phyloP scores from a whole-genome alignment of 805 yeast species.

The Grigorovia transvaalensis region DNA sequence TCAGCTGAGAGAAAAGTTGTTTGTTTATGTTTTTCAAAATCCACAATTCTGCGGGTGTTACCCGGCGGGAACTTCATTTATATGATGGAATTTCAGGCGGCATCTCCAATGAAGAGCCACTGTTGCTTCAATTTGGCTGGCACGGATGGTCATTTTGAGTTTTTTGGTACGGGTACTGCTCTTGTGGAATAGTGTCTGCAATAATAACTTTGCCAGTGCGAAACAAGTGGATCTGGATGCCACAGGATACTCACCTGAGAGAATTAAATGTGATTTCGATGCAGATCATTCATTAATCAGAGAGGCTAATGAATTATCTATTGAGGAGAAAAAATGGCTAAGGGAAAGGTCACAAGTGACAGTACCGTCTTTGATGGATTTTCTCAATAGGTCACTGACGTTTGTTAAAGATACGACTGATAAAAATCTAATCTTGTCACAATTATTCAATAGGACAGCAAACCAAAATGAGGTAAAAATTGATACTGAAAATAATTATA shows the following conservation, averaged over 20 bases:
- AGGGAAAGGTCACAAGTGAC: slow-evolving; percentile 35
- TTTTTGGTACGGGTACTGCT: background rate
- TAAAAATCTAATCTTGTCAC: background rate
- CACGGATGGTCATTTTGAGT: background rate
- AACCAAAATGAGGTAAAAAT: background rate
- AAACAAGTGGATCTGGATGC: slow-evolving; percentile 1
- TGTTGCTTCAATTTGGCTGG: too few relatives aligned
- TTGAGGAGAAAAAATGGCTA: slow-evolving; percentile 43
- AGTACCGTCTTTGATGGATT: slow-evolving; percentile 34
- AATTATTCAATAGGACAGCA: slow-evolving; percentile 8
- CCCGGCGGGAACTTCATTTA: too few relatives aligned
- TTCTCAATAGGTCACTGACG: slow-evolving; percentile 33
- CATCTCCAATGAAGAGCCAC: too few relatives aligned
- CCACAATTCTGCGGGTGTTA: too few relatives aligned
- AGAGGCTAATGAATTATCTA: slow-evolving; percentile 28
- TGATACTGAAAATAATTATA: slow-evolving; percentile 5
- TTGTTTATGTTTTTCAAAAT: too few relatives aligned
- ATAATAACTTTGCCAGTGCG: background rate
- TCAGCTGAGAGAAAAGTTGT: too few relatives aligned
- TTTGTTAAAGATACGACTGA: slow-evolving; percentile 4
- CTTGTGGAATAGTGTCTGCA: background rate
- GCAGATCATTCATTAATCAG: slow-evolving; percentile 1
- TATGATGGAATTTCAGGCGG: too few relatives aligned
- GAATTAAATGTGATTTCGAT: background rate
- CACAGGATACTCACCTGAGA: slow-evolving; percentile 3